Evolutionary conservation across 768 basidiomycete genomes (phyloP).

Genomic region (Trametes punicea): DNA sequence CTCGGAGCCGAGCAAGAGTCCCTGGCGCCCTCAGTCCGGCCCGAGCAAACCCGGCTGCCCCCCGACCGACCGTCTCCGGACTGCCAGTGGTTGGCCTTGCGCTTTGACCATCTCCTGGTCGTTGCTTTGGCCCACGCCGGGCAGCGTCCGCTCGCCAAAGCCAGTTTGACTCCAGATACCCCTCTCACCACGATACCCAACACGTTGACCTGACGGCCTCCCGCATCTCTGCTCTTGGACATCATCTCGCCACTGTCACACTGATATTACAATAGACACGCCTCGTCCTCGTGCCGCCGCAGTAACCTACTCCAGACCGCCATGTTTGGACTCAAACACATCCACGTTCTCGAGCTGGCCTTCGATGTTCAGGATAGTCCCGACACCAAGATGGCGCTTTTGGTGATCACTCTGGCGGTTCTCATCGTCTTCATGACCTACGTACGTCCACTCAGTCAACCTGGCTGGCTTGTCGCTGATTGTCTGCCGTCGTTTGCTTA

Average conservation of each 20-base stretch:
- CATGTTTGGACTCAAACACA: neutral
- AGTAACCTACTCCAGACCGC: neutral
- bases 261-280: neutral
- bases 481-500: neutral
- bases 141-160: neutral
- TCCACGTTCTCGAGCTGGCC: neutral
- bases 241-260: neutral
- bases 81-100: neutral
- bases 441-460: neutral
- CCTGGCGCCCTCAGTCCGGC: no score
- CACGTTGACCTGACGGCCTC: neutral
- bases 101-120: slow-evolving; percentile 1
- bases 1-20: no score
- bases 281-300: slow-evolving; percentile 1
- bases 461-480: no score
- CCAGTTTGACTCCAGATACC: neutral
- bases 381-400: neutral
- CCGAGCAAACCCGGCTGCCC: no score
- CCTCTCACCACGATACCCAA: neutral
- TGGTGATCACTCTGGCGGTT: neutral
- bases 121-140: neutral
- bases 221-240: neutral
- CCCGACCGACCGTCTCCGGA: no score
- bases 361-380: neutral
- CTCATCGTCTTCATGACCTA: slow-evolving; percentile 5